Base-by-base conservation (phyloP, 805 yeast species). In the Wickerhamomyces kurtzmanii region DNA sequence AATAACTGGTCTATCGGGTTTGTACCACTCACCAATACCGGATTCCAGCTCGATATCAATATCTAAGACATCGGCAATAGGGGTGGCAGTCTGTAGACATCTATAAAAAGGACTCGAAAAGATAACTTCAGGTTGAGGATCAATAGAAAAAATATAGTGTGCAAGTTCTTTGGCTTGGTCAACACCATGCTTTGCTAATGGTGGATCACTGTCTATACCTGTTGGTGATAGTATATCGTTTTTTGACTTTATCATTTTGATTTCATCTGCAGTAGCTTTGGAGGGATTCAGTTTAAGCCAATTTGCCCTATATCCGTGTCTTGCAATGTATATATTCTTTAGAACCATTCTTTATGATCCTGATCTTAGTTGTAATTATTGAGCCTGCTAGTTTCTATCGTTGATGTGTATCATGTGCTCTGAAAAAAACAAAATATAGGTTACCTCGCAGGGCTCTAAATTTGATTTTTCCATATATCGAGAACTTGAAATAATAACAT, bases 1-100 rank as follows among this genome's bases (percentile, higher is more conserved):
- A 34, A 81, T 71, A 10, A 71, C 59, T 2, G 61, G 61, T 42
- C 95, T 61, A 24, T 70, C 71, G n/a, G 71, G 73, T 42, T 71
- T 71, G 46, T 81, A 89, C 94, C 95, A 86, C 55, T 91, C 96
- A 14, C 96, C 93, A 15, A 89, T 63, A 1, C 96, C 97, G 29
- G 76, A 57, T 42, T 91, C 98, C 5, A 82, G 53, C 27, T 57
- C 63, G 8, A 87, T 68, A 9, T 73, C 71, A 20, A 81, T 40
- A 5, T 64, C 73, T 11, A 85, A 53, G 16, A 49, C 47, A 23
- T 71, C 59, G 1, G 94, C 74, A 10, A 77, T 62, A 3, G 94
- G 94, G 8, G 65, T 54, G 6, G 79, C 65, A 0, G 97, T 87
- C 45, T 91, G 84, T 6, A 86, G 59, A 51, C 97, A 91, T 33